A percentile compares a stretch with the other conserved stretches of the same genome.
Evolutionary conservation across 768 basidiomycete species (phyloP).

Genomic region (Lentinula sp.): DNA sequence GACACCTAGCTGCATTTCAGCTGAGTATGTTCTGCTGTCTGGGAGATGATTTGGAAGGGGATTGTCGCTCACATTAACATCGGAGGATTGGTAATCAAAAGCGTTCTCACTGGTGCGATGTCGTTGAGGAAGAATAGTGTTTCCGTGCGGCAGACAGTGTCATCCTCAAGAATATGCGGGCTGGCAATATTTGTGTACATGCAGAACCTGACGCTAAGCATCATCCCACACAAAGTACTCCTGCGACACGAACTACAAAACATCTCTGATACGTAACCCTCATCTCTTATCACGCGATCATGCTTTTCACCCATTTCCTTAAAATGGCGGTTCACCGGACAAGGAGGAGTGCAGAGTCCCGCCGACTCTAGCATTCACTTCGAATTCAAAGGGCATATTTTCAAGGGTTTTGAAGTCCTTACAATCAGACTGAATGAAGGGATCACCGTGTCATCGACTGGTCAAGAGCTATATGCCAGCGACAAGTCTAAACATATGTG

Average conservation of each 20-base stretch:
- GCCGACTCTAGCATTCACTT: no score
- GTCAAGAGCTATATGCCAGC: no score
- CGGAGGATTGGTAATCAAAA: slow-evolving; percentile 60
- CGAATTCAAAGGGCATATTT: no score
- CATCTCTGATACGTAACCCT: slow-evolving; percentile 4
- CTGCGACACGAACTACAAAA: slow-evolving; percentile 52
- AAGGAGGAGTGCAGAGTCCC: no score
- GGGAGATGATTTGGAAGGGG: slow-evolving; percentile 96
- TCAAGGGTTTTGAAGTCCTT: no score
- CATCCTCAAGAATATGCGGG: slow-evolving; percentile 71
- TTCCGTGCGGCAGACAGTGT: slow-evolving; percentile 66
- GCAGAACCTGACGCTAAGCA: slow-evolving; percentile 68
- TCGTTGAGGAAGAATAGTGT: slow-evolving; percentile 65
- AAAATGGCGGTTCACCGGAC: no score
- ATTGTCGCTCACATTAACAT: slow-evolving; percentile 77
- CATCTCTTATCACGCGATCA: no score
- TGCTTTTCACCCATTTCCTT: no score
- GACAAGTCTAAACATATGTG: no score
- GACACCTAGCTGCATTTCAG: slow-evolving; percentile 77
- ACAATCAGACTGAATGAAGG: no score
- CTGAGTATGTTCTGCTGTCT: slow-evolving; percentile 91
- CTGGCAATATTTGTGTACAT: slow-evolving; percentile 79
- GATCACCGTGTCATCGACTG: no score
- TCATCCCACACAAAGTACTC: slow-evolving; percentile 77
- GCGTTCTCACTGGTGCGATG: slow-evolving; percentile 76